Evolutionary conservation across 495 filamentous ascomycete species (phyloP).

Genomic region (Penicillium cinerascens): DNA sequence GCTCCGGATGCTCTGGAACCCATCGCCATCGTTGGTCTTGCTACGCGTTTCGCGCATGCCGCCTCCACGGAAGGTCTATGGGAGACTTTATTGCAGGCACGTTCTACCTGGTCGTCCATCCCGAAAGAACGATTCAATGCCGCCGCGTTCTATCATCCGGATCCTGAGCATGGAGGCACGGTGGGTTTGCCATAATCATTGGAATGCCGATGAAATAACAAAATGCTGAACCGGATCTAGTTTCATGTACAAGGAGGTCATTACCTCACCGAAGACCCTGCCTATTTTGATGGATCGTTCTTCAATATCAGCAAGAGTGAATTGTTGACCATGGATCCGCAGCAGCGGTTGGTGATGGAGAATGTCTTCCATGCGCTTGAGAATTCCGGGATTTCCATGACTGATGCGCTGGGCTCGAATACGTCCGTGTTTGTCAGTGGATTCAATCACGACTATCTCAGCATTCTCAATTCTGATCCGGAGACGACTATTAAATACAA

Average conservation of each 20-base stretch:
- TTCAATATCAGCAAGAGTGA: slow-evolving; percentile 57
- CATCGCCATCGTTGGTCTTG: slow-evolving; percentile 56
- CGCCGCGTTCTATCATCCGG: slow-evolving; percentile 40
- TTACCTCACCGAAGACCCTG: slow-evolving; percentile 34
- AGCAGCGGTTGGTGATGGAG: slow-evolving; percentile 53
- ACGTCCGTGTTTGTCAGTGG: slow-evolving; percentile 34
- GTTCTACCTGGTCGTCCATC: slow-evolving; percentile 47
- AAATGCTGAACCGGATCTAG: slow-evolving; percentile 2
- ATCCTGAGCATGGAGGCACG: slow-evolving; percentile 28
- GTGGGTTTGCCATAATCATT: slow-evolving; percentile 11
- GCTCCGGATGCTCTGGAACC: slow-evolving; percentile 29
- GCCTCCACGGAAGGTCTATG: slow-evolving; percentile 41
- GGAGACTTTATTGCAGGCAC: slow-evolving; percentile 41
- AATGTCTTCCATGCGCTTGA: slow-evolving; percentile 51
- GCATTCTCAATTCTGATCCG: slow-evolving; percentile 21
- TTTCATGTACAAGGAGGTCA: slow-evolving; percentile 23
- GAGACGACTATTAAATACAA: slow-evolving; percentile 23
- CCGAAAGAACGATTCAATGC: slow-evolving; percentile 56
- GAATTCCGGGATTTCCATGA: slow-evolving; percentile 25
- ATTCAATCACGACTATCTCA: slow-evolving; percentile 26
- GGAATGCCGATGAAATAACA: background rate
- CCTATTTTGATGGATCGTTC: slow-evolving; percentile 46
- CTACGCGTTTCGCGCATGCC: slow-evolving; percentile 52
- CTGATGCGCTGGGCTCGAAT: slow-evolving; percentile 22
- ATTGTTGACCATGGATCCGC: slow-evolving; percentile 43